Conservation (phyloP, 2,329 filamentous ascomycete species). For the Dothideomycetes sp. region DNA sequence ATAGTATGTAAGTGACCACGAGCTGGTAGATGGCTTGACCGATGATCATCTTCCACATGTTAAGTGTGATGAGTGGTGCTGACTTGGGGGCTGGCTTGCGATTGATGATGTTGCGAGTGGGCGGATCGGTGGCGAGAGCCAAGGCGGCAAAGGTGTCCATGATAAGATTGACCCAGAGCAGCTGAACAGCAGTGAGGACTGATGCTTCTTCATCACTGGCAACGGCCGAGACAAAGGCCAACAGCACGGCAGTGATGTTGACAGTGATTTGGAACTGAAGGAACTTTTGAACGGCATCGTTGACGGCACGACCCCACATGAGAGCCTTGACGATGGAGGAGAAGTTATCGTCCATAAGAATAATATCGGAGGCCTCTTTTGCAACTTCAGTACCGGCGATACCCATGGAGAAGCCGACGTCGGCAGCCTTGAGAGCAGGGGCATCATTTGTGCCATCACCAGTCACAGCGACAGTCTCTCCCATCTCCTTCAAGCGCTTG, state of each 20-base stretch:
- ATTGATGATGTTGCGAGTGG: slow-evolving; percentile 68
- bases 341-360: slow-evolving; percentile 56
- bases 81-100: slow-evolving; percentile 70
- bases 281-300: slow-evolving; percentile 47
- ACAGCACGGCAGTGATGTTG: slow-evolving; percentile 80
- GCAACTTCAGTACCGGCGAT: slow-evolving; percentile 57
- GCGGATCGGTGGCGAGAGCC: slow-evolving; percentile 83
- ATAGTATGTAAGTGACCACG: slow-evolving; percentile 66
- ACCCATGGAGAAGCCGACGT: slow-evolving; percentile 61
- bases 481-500: slow-evolving; percentile 53
- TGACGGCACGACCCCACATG: slow-evolving; percentile 53
- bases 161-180: slow-evolving; percentile 94
- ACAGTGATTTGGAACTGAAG: slow-evolving; percentile 70
- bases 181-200: slow-evolving; percentile 78
- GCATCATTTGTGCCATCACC: slow-evolving; percentile 60
- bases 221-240: slow-evolving; percentile 83
- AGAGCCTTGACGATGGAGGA: slow-evolving; percentile 54
- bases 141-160: slow-evolving; percentile 94
- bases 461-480: slow-evolving; percentile 58
- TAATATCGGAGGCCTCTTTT: slow-evolving; percentile 53
- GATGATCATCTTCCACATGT: slow-evolving; percentile 99
- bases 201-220: slow-evolving; percentile 58
- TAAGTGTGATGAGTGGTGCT: slow-evolving; percentile 69
- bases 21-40: slow-evolving; percentile 88
- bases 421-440: slow-evolving; percentile 55